Conservation (phyloP, 1,284 basidiomycete species). For the Malassezia vespertilionis region DNA sequence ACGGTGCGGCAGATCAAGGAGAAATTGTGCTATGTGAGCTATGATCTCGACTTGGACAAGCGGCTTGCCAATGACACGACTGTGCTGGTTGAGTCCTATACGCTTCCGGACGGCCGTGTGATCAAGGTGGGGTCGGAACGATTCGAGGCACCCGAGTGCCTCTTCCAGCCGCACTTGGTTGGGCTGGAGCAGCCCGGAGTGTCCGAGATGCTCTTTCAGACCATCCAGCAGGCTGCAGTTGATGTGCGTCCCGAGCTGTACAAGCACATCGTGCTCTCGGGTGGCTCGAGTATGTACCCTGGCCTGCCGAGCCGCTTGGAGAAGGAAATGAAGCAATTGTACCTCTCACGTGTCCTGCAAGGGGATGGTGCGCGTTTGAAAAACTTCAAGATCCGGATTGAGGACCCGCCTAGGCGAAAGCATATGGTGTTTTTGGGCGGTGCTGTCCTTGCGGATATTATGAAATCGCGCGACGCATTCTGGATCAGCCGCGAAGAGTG, state of each 20-base stretch:
- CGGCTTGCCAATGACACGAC: slow-evolving; percentile 91
- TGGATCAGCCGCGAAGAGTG: slow-evolving; percentile 52
- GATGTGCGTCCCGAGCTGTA: slow-evolving; percentile 85
- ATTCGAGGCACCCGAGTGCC: slow-evolving; percentile 99
- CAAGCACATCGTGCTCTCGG: slow-evolving; percentile 94
- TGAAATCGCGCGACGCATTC: slow-evolving; percentile 87
- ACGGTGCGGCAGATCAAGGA: slow-evolving; percentile 98
- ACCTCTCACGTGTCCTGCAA: slow-evolving; percentile 74
- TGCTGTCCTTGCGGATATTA: slow-evolving; percentile 72
- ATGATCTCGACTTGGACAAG: slow-evolving; percentile 89
- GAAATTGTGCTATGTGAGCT: slow-evolving; percentile 85
- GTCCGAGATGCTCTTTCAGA: slow-evolving; percentile 93
- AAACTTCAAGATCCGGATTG: slow-evolving; percentile 99
- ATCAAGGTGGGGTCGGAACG: slow-evolving; percentile 98
- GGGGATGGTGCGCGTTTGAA: slow-evolving; percentile 76
- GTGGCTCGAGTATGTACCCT: slow-evolving; percentile 90
- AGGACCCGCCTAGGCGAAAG: slow-evolving; percentile 92
- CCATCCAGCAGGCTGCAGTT: slow-evolving; percentile 81
- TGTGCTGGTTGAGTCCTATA: slow-evolving; percentile 87
- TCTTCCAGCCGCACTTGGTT: slow-evolving; percentile 98
- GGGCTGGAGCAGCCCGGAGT: slow-evolving; percentile 95
- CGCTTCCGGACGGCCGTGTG: slow-evolving; percentile 87
- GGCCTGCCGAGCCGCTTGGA: slow-evolving; percentile 90
- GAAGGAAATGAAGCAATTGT: slow-evolving; percentile 99
- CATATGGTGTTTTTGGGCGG: slow-evolving; percentile 99